Conservation (phyloP, 2,329 filamentous ascomycete species). For the Fusarium armeniacum region DNA sequence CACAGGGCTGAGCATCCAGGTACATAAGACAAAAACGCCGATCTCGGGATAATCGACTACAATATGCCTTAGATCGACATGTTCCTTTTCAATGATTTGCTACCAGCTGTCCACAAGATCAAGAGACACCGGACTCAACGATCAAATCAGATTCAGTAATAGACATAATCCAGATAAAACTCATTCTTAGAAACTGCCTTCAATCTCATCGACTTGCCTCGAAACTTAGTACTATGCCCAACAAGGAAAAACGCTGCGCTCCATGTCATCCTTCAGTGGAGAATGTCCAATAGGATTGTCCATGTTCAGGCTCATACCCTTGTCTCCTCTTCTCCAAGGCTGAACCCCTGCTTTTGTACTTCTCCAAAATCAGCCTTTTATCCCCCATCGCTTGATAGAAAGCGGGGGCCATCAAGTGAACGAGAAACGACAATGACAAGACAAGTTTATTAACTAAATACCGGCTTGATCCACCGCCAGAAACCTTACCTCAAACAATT, state of each 20-base stretch:
- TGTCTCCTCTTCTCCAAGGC: constrained; percentile 15
- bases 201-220: constrained; percentile 4
- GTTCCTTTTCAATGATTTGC: constrained; percentile 2
- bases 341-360: constrained; percentile 14
- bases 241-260: constrained; percentile 32
- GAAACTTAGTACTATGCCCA: constrained; percentile 24
- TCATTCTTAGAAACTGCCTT: background rate
- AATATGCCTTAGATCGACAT: constrained; percentile 21
- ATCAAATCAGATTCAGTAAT: constrained; percentile 4
- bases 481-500: too few species aligned
- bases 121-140: background rate
- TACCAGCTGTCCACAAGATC: background rate
- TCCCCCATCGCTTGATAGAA: background rate
- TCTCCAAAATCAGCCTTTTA: constrained; percentile 11
- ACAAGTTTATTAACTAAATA: constrained; percentile 24
- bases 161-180: background rate
- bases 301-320: background rate
- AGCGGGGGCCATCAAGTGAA: constrained; percentile 29
- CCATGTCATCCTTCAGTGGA: constrained; percentile 14
- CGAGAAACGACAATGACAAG: background rate
- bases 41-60: constrained; percentile 13
- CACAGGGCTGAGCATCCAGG: constrained; percentile 32
- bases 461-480: background rate
- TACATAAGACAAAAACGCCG: constrained; percentile 10
- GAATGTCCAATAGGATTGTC: constrained; percentile 19